Evolutionary conservation across 176 grass and related monocot species (phyloP).

Genomic region (Aegilops longissima): DNA sequence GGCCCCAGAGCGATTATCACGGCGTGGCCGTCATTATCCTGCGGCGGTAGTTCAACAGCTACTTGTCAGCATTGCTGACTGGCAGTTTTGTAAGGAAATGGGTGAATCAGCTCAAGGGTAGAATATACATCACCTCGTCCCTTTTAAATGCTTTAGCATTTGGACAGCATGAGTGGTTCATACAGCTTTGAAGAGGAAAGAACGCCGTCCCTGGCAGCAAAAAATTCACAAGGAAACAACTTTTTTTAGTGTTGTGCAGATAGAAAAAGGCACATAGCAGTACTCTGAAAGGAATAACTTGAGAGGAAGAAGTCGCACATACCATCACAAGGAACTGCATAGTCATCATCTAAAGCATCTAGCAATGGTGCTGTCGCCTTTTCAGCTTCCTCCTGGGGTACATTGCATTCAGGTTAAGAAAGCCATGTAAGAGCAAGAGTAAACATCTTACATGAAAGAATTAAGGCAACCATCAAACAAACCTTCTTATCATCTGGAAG

Average conservation of each 20-base stretch:
- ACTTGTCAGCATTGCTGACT: conserved; percentile 19
- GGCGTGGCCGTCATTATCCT: conserved; percentile 80
- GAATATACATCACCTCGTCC: conserved; percentile 52
- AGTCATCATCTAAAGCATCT: conserved; percentile 86
- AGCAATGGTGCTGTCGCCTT: conserved; percentile 45
- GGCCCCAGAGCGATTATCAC: conserved; percentile 62
- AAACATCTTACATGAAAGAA: background rate
- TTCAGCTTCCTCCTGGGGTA: conserved; percentile 63
- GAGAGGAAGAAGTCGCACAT: conserved; percentile 13
- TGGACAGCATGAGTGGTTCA: conserved; percentile 97
- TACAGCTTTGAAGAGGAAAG: conserved; percentile 97
- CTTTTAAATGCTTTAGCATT: conserved; percentile 98
- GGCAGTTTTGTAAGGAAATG: conserved; percentile 20
- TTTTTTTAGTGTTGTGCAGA: background rate
- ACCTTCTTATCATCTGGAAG: conserved; percentile 90
- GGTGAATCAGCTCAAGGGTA: background rate
- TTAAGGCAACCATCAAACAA: conserved; percentile 6
- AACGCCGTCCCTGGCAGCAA: conserved; percentile 74
- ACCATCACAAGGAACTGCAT: conserved; percentile 82
- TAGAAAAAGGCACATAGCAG: conserved; percentile 4
- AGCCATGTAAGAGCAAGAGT: background rate
- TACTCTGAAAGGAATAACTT: background rate
- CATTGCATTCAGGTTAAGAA: conserved; percentile 25
- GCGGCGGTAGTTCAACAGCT: conserved; percentile 15
- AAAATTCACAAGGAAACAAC: conserved; percentile 17